A percentile compares a stretch with the other conserved stretches of the same genome.
Evolutionary conservation across 352 stramenopile genomes (phyloP).

Genomic region (Pythium inflatum): DNA sequence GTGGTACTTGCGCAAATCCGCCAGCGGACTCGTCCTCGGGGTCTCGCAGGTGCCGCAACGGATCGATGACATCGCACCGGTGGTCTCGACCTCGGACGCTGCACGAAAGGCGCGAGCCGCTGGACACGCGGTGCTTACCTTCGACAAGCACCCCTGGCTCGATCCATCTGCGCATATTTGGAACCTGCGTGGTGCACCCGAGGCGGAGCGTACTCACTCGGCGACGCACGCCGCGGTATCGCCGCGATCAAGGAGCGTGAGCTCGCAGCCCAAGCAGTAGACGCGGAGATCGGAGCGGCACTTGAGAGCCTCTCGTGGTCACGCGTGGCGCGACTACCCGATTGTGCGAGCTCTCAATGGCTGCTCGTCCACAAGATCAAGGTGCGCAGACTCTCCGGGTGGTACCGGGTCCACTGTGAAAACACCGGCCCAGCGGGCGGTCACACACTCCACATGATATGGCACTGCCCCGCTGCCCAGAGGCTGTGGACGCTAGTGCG

Average conservation of each 20-base stretch:
- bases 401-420: background rate
- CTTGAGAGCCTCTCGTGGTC: background rate
- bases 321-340: background rate
- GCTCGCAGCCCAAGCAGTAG: background rate
- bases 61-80: no score
- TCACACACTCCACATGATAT: background rate
- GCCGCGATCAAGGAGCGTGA: background rate
- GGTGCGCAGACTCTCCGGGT: background rate
- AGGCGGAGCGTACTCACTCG: no score
- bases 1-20: background rate
- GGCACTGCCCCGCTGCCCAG: background rate
- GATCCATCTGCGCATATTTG: background rate
- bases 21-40: no score
- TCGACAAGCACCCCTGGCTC: background rate
- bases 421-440: no score
- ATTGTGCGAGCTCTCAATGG: background rate
- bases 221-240: no score
- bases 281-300: background rate
- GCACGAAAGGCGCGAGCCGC: background rate
- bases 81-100: no score
- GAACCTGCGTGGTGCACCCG: background rate
- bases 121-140: background rate
- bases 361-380: background rate
- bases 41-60: no score
- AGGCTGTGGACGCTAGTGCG: background rate